Evolutionary conservation across 73 alveolate species (phyloP), one percentile per base, ranked within the genome.

Genomic region (Paramecium biaurelia): DNA sequence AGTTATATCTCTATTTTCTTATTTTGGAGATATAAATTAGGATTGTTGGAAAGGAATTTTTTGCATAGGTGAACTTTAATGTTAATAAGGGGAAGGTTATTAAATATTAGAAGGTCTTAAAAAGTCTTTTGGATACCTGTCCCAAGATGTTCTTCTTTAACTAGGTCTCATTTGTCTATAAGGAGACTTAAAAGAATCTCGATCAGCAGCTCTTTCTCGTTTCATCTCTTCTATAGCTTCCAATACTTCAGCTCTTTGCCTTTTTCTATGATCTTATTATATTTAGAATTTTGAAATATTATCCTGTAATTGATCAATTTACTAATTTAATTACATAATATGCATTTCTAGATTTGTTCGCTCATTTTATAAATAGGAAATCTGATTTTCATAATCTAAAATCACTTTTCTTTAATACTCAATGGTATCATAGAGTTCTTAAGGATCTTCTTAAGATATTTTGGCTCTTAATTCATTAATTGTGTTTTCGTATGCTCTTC

Each of bases 151-250:
- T 41, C 90, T 72, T 11, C 30, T 12, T 35, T 32, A 20, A 37
- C 86, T 72, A 4, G 10, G 14, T 37, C 86, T 32, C 18, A 38
- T 37, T 72, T 37, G 6, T 35, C 58, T 34, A 14, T 72, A 72
- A 35, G 86, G 86, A 34, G 86, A 32, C 14, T 57, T 72, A 5
- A 28, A 72, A 72, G 86, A 72, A 12, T 72, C 90, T 79, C 76
- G 10, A 7, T 79, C 90, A 7, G 63, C 56, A 14, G 42, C 76
- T 79, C 90, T 47, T 79, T 79, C 76, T 79, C 90, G 23, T 34
- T 24, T 79, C 90, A 79, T 79, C 15, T 45, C 23, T 43, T 79
- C 90, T n/a, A 79, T 79, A 12, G 90, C 90, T n/a, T 79, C 90
- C 18, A 79, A n/a, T 2, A 42, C 90, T 43, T 79, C 90, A 11